Percentiles rank a stretch among this genome's conserved stretches.
These are phyloP conservation scores for Mallotus nudiflorus DNA, from an alignment of 345 rosid genomes.

Conservation along the genomic window DNA sequence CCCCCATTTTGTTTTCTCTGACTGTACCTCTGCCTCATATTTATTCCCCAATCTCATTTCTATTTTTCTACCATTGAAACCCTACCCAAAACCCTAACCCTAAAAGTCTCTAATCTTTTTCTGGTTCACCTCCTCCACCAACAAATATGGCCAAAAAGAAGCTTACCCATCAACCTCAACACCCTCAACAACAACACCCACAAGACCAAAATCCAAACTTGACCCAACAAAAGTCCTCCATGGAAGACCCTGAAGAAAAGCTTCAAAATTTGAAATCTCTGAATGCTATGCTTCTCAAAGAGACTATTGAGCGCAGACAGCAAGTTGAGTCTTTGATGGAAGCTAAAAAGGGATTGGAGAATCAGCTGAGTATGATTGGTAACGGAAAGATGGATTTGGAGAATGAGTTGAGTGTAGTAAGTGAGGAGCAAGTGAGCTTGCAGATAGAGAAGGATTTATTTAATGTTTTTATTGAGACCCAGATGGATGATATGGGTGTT, in stretches of 20 bases:
- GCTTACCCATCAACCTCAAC: conserved; percentile 22
- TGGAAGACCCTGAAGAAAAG: conserved; percentile 48
- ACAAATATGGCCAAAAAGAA: conserved; percentile 53
- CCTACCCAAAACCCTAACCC: conserved; percentile 43
- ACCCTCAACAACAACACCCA: conserved; percentile 17
- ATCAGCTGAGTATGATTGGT: conserved; percentile 36
- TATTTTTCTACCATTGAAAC: conserved; percentile 38
- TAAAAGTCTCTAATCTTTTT: conserved; percentile 5
- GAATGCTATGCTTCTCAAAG: conserved; percentile 55
- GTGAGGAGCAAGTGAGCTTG: conserved; percentile 41
- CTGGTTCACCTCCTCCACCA: conserved; percentile 14
- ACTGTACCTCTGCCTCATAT: background rate
- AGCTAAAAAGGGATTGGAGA: conserved; percentile 43
- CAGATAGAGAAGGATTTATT: conserved; percentile 46
- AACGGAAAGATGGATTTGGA: conserved; percentile 33
- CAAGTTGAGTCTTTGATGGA: conserved; percentile 47
- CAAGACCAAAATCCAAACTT: conserved; percentile 10
- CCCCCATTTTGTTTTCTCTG: conserved; percentile 4
- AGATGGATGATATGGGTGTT: conserved; percentile 40
- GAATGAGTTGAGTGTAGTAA: conserved; percentile 34
- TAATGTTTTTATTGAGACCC: conserved; percentile 38
- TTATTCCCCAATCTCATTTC: conserved; percentile 14
- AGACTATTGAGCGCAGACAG: conserved; percentile 49
- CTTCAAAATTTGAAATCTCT: conserved; percentile 56
- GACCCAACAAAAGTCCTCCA: conserved; percentile 18